These are phyloP conservation scores for Erythrophleum ivorense DNA, from an alignment of 331 rosid genomes.

Conservation along the genomic window DNA sequence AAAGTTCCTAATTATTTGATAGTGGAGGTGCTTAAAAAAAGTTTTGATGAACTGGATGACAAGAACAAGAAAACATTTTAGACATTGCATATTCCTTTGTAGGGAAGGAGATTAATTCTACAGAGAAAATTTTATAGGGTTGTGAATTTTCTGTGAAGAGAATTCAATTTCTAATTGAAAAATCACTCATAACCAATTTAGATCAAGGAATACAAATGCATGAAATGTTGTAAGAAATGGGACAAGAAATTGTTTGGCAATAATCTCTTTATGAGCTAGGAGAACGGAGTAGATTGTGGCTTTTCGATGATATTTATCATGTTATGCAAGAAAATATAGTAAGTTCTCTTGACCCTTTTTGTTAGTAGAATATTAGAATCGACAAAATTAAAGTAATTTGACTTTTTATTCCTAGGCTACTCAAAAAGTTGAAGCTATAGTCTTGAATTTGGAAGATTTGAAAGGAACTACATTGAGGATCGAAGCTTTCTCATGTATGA, in stretches of 20 bases:
- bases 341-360: too few relatives aligned
- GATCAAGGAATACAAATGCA: too few relatives aligned
- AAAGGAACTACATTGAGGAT: neutral
- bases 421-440: neutral
- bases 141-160: too few relatives aligned
- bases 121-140: too few relatives aligned
- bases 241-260: neutral
- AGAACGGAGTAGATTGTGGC: neutral
- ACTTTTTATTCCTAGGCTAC: neutral
- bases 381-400: too few relatives aligned
- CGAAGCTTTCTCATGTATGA: neutral
- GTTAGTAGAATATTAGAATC: too few relatives aligned
- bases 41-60: neutral
- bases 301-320: neutral
- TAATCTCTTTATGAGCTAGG: too few relatives aligned
- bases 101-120: neutral
- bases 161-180: neutral
- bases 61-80: too few relatives aligned
- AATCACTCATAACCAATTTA: neutral
- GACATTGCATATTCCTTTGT: neutral
- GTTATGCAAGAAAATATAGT: too few relatives aligned
- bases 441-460: neutral
- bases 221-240: neutral
- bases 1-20: too few relatives aligned
- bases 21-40: neutral